Evolutionary conservation across 345 rosid genomes (phyloP).

Genomic region (Mercurialis annua): DNA sequence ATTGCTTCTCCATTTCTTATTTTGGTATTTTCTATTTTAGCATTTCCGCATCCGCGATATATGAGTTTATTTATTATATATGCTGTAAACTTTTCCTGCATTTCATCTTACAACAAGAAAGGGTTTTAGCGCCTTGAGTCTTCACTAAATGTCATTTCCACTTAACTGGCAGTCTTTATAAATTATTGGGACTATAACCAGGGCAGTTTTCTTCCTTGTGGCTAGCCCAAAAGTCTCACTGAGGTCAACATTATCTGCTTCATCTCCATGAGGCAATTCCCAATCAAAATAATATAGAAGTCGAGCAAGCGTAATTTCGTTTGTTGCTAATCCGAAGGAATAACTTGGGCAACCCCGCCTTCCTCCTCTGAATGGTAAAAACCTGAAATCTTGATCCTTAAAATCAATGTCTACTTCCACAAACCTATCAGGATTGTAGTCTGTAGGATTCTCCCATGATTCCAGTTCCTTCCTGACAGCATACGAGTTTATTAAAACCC

Average conservation of each 20-base stretch:
- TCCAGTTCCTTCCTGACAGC: constrained; percentile 26
- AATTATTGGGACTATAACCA: constrained; percentile 29
- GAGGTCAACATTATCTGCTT: constrained; percentile 20
- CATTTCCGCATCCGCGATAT: no score
- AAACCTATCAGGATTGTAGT: constrained; percentile 40
- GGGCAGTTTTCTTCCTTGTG: constrained; percentile 36
- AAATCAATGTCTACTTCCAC: constrained; percentile 12
- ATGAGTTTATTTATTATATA: no score
- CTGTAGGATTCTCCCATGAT: constrained; percentile 29
- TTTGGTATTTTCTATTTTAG: no score
- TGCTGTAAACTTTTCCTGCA: no score
- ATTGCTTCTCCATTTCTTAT: no score
- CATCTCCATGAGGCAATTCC: constrained; percentile 30
- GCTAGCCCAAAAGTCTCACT: constrained; percentile 37
- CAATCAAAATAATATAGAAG: constrained; percentile 34
- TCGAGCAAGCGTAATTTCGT: constrained; percentile 28
- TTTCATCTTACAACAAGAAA: no score
- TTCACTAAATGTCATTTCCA: not conserved
- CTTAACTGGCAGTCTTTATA: not conserved
- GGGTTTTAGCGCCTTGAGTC: not conserved
- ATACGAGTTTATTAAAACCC: constrained; percentile 29
- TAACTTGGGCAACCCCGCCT: constrained; percentile 41
- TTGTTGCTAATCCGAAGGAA: constrained; percentile 25
- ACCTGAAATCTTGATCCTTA: constrained; percentile 36
- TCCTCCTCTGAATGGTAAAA: constrained; percentile 40